Base-by-base conservation (phyloP, 257 asterid species). In the Gynochthodes officinalis region DNA sequence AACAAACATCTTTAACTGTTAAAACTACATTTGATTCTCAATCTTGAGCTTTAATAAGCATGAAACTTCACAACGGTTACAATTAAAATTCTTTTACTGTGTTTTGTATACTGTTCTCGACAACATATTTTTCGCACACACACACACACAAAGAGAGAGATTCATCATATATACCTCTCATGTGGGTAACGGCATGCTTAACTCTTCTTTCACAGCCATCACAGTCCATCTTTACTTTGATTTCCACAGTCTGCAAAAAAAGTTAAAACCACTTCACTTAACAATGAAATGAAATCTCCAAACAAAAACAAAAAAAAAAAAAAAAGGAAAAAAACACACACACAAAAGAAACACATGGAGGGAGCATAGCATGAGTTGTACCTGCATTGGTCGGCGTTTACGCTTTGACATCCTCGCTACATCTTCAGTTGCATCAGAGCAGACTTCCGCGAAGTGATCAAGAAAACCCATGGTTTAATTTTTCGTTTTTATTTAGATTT, bases 161-260 rank as follows among this genome's bases (percentile, higher is more conserved):
- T 50, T 23, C 7, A 50, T 50, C 0, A 73, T 2, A 18, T 55
- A 28, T 60, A 89, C 96, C 96, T 87, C 74, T 89, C 19, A 89
- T 79, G 72, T 85, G 77, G 64, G 88, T 71, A 73, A 85, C 95
- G 0, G 96, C 86, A 19, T 86, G 70, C 52, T 46, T 77, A 73
- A 90, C 90, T 76, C 42, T 82, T 57, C 95, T 81, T 81, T 85
- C 95, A 67, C 96, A 90, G 53, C 96, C 96, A 50, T 88, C 89
- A 39, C 96, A 90, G 64, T 88, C 95, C 95, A 90, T 84, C 81
- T 90, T 90, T 70, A 90, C 96, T 76, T 77, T 90, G 53, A 90
- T 84, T 69, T 85, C 86, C 67, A 90, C 96, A 13, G 89, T 86
- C 95, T 90, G 83, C 73, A 77, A 33, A 8, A 5, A 15, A 46